phyloP scores from a whole-genome alignment of 345 rosid species.

The Gossypium anomalum region DNA sequence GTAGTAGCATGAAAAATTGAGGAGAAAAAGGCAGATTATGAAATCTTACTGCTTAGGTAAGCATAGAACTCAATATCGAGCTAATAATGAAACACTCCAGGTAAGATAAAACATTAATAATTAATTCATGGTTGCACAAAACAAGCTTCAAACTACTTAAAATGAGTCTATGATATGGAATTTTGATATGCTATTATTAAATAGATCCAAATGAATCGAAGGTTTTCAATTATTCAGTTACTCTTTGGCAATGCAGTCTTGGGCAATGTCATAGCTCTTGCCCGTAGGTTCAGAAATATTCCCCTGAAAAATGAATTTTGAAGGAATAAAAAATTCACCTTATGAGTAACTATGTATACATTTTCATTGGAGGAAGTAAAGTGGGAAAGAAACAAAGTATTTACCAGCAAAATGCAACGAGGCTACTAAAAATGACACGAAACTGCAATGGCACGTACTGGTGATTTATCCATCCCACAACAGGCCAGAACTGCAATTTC shows the following conservation, averaged over 20 bases:
- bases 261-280: conserved; percentile 55
- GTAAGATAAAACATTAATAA: not conserved
- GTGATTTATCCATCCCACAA: conserved; percentile 87
- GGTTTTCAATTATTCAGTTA: conserved; percentile 18
- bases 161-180: not conserved
- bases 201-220: not conserved
- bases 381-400: not conserved
- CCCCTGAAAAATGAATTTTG: conserved; percentile 56
- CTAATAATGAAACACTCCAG: not conserved
- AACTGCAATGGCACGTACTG: conserved; percentile 77
- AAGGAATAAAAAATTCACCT: conserved; percentile 3
- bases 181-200: not conserved
- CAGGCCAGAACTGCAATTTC: conserved; percentile 74
- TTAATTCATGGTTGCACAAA: not conserved
- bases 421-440: conserved; percentile 77
- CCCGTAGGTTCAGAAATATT: conserved; percentile 74
- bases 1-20: not conserved
- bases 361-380: not conserved
- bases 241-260: conserved; percentile 26
- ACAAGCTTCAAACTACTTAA: not conserved
- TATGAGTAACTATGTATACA: not conserved
- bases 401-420: conserved; percentile 74
- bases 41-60: not conserved
- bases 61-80: not conserved
- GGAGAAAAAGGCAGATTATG: not conserved